Percentiles rank a stretch among this genome's conserved stretches.
Evolutionary conservation across 225 moss, liverwort and hornwort genomes (phyloP).

Genomic region (Asterella californica): DNA sequence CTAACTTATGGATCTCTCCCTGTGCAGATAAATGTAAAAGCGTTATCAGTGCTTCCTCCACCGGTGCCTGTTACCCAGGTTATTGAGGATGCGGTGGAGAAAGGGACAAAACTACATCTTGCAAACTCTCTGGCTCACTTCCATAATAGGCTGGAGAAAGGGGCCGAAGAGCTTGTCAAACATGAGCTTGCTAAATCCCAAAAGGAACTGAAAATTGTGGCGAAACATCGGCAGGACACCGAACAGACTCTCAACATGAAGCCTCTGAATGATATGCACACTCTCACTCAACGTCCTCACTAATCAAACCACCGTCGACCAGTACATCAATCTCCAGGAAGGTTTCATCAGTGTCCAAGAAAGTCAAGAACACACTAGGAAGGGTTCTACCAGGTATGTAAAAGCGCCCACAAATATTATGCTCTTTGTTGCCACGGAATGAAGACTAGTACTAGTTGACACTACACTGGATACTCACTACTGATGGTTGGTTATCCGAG

Average conservation of each 20-base stretch:
- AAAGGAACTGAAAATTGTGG: not conserved
- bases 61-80: conserved; percentile 38
- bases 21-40: not conserved
- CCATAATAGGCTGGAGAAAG: conserved; percentile 4
- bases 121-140: not conserved
- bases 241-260: not conserved
- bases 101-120: conserved; percentile 20
- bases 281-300: conserved; percentile 44
- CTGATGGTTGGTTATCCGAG: not conserved
- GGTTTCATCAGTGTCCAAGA: conserved; percentile 86
- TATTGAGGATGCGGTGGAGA: conserved; percentile 42
- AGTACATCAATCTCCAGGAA: conserved; percentile 68
- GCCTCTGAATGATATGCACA: not conserved
- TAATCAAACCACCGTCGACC: conserved; percentile 56
- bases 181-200: conserved; percentile 8
- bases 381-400: conserved; percentile 78
- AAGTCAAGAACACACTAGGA: conserved; percentile 78
- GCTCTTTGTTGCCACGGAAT: not conserved
- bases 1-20: not conserved
- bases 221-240: not conserved
- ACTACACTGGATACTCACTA: not conserved
- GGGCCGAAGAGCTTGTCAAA: conserved; percentile 7
- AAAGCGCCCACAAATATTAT: not conserved
- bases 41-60: conserved; percentile 13
- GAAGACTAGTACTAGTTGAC: too few species aligned